Evolutionary conservation across 192 early-diverging fungal genomes (phyloP), one percentile per base, ranked within the genome.

Genomic region (Coemansia sp.): DNA sequence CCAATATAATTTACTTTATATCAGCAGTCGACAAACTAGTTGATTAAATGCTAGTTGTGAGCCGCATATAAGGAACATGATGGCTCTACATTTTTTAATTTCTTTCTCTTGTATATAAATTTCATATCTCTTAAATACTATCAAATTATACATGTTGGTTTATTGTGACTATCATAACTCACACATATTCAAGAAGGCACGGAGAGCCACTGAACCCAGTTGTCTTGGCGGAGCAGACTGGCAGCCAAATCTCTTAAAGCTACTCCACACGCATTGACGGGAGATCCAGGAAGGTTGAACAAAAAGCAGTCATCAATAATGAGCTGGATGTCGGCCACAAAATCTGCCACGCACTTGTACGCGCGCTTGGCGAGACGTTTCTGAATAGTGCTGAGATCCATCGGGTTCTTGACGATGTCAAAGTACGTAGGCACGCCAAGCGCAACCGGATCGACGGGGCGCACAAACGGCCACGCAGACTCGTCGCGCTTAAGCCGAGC

Each of bases 241-340:
- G 27, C 22, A 3, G 72, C 68, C 7, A 77, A 14, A 16, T 49
- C 69, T 18, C 84, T 76, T 1, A 90, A 55, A 3, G 61, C 61
- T 50, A 81, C 77, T 32, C 85, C 88, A 58, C 84, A 82, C 14
- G 82, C 72, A 20, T 83, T 69, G 26, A 85, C 87, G 54, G 78
- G 84, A 0, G 85, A 78, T 3, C 70, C 79, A 11, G 80, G 61
- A 6, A 74, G 70, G 62, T 90, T 90, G 60, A 85, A 89, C 29
- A 82, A 78, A 61, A 82, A 86, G 71, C 90, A 92, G 64, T 92
- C 90, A n/a, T 77, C 78, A 35, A 90, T 69, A 13, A 92, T 81
- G 27, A 85, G 79, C 48, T 83, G 70, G 13, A 92, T 77, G 52
- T 91, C 88, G 7, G 73, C 69, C 35, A 79, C 75, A 57, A 91